Conservation (phyloP, 768 basidiomycete species). For the Russula sp. region DNA sequence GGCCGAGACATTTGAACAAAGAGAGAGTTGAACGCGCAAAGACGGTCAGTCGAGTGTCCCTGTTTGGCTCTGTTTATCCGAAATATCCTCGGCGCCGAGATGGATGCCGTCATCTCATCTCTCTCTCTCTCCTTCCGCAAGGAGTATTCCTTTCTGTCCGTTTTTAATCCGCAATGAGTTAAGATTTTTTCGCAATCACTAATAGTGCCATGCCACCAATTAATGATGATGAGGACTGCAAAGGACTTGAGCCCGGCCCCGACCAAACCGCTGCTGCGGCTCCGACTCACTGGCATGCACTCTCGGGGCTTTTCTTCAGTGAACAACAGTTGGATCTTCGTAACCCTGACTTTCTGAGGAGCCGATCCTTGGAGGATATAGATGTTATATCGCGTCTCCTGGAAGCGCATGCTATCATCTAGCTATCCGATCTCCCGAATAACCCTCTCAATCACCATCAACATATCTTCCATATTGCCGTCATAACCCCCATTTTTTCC, state of each 20-base stretch:
- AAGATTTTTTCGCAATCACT: too few relatives aligned
- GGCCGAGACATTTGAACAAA: conserved; percentile 40
- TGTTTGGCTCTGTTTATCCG: conserved; percentile 11
- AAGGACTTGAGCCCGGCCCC: too few relatives aligned
- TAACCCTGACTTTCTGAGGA: not conserved
- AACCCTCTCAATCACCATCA: conserved; percentile 15
- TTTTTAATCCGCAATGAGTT: too few relatives aligned
- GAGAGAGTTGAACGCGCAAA: not conserved
- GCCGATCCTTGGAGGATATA: not conserved
- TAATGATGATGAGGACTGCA: too few relatives aligned
- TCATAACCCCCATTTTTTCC: not conserved
- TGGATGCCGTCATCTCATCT: too few relatives aligned
- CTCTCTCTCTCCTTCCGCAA: too few relatives aligned
- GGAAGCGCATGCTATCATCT: not conserved
- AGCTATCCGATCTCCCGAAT: not conserved
- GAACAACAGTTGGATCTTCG: not conserved
- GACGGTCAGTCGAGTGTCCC: not conserved
- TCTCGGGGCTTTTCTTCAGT: too few relatives aligned
- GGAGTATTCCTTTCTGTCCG: too few relatives aligned
- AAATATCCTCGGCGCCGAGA: not conserved
- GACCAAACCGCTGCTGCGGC: too few relatives aligned
- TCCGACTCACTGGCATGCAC: too few relatives aligned
- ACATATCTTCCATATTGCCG: not conserved
- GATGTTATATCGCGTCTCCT: not conserved
- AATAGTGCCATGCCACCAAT: too few relatives aligned